Percentiles rank a stretch among this genome's conserved stretches.
Conservation (phyloP, 2,329 filamentous ascomycete genomes). For the Cryphonectria japonica region DNA sequence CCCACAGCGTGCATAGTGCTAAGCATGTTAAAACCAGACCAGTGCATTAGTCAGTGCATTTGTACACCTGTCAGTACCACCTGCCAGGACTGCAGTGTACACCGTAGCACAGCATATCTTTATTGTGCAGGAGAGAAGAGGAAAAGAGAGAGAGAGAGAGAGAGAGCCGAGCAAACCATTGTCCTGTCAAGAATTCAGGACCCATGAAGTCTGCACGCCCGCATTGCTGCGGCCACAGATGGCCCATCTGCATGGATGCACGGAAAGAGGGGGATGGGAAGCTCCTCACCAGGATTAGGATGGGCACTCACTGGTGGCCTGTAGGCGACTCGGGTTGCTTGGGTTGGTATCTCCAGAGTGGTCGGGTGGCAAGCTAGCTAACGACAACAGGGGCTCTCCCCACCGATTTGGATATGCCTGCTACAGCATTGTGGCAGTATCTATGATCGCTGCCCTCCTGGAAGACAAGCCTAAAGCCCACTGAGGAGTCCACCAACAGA, state of each 20-base stretch:
- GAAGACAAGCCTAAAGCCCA: neutral
- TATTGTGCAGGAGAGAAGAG: neutral
- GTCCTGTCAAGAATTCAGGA: neutral
- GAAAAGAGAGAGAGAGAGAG: no score
- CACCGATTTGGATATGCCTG: neutral
- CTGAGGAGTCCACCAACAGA: neutral
- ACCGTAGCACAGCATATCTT: neutral
- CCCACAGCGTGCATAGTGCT: neutral
- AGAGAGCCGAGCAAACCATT: neutral
- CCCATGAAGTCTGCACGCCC: conserved; percentile 8
- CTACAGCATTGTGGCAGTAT: neutral
- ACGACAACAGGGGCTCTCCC: neutral
- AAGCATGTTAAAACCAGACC: neutral
- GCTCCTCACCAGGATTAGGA: neutral
- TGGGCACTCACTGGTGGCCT: neutral
- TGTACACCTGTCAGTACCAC: neutral
- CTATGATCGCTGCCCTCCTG: neutral
- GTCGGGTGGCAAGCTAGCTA: neutral
- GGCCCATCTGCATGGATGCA: neutral
- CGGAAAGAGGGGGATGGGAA: neutral
- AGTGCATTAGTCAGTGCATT: neutral
- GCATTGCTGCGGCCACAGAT: conserved; percentile 15
- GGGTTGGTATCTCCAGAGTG: neutral
- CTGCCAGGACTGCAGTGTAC: neutral
- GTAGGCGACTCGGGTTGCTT: neutral